Base-by-base conservation (phyloP, 148 eudicot species). In the Heliamphora exappendiculata region DNA sequence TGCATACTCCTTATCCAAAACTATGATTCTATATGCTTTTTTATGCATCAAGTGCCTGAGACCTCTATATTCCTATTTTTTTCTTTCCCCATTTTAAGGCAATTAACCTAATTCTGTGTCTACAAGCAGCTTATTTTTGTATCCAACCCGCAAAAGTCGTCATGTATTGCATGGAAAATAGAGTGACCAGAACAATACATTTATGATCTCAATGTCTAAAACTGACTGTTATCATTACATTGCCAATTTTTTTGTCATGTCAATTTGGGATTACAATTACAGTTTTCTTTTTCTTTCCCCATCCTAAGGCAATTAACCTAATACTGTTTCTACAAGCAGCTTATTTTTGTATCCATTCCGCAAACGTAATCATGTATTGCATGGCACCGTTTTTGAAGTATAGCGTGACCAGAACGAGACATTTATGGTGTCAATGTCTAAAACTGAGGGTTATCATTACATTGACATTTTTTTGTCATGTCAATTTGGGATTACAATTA, bases 1-100 rank as follows among this genome's bases (percentile, higher is more conserved):
- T 90, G 41, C 45, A 26, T 51, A 17, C 47, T 57, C 65, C 22
- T 58, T 57, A 17, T 33, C 64, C 45, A 37, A 66, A 70, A 22
- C 2, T 26, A 39, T 47, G 68, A 59, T 78, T 10, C 49, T 45
- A 17, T 59, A 44, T 59, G 24, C 55, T 29, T 20, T 28, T 58
- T 26, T 28, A 42, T 26, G 13, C 24, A 12, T 37, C 39, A 34
- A 34, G 47, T 73, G 63, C 31, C 55, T 73, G 72, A 17, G 16
- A 54, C 1, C 55, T 49, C 36, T 19, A 22, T 22, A 67, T 67
- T 22, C 36, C 42, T 53, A 37, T n/a, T n/a, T 66, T 54, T 76
- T 58, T 12, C 7, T 42, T 42, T 44, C 33, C 36, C 41, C 78
- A 75, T 33, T 44, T 45, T 24, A 60, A 24, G 24, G 59, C 24